Evolutionary conservation across 2,329 filamentous ascomycete species (phyloP), one percentile per base, ranked within the genome.

Genomic region (Biscogniauxia marginata): DNA sequence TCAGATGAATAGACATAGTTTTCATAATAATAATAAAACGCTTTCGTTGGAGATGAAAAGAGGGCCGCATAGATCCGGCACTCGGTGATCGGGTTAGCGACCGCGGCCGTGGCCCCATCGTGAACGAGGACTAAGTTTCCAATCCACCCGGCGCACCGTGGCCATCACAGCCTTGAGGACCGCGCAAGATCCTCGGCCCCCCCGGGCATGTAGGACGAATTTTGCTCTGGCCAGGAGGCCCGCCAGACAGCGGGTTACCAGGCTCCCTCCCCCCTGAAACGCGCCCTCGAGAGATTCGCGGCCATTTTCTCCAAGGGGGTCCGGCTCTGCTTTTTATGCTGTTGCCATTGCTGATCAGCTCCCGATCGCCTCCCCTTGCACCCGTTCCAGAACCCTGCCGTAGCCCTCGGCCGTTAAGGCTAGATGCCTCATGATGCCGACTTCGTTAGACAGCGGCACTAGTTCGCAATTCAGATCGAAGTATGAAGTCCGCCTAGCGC

Each of bases 351-450:
- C n/a, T n/a, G 8, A 47, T 43, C 19, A 50, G 50, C 7, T 48
- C 52, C n/a, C 49, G 43, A 9, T 45, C 39, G 55, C 52, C 22
- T 57, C 52, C 22, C 48, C 23, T 25, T 43, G 48, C n/a, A 54
- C 6, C 25, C 48, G 46, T 20, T 49, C 22, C 11, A 54, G 7
- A 9, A 6, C 81, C 18, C 51, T 21, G 19, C 47, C 84, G 85
- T 85, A 90, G 7, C 89, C 79, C 18, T 85, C 80, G 16, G 84
- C 77, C 48, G 89, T 80, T 53, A 87, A 77, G 52, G 86, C 80
- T 23, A 88, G 71, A 63, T 85, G 83, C 1, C 82, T 84, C 75
- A 87, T 84, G 7, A 81, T 73, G 21, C 81, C 79, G 23, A 78
- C 63, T 8, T 70, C 65, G n/a, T 64, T 62, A 22, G 71, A 64